Conservation (phyloP, 2,329 filamentous ascomycete genomes). For the Phaeoacremonium minimum region DNA sequence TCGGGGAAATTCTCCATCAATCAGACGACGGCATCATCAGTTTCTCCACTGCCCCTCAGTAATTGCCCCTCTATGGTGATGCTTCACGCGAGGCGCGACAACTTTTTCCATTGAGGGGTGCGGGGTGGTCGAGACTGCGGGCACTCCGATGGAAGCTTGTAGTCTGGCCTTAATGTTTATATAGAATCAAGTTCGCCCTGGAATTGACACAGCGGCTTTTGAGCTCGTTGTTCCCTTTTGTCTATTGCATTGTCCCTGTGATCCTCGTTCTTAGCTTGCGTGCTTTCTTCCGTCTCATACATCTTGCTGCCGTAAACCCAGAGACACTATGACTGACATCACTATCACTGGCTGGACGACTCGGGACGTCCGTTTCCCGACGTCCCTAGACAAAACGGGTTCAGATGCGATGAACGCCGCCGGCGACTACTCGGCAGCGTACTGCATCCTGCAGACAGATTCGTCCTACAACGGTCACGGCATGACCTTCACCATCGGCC, state of each 20-base stretch:
- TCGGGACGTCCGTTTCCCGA: conserved; percentile 75
- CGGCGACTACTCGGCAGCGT: conserved; percentile 89
- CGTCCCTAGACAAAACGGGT: conserved; percentile 93
- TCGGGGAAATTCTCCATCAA: conserved; percentile 5
- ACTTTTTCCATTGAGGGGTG: too few relatives aligned
- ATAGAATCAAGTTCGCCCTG: too few relatives aligned
- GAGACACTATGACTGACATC: conserved; percentile 51
- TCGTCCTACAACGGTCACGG: conserved; percentile 68
- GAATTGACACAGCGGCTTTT: too few relatives aligned
- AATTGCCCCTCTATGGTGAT: conserved; percentile 1
- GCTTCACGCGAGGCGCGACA: not conserved
- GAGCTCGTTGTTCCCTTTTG: too few relatives aligned
- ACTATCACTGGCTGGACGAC: conserved; percentile 70
- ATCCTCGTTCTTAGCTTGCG: too few relatives aligned
- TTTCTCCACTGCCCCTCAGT: not conserved
- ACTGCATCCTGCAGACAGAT: conserved; percentile 85
- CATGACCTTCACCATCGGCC: conserved; percentile 84
- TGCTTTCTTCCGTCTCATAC: too few relatives aligned
- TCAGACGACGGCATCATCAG: not conserved
- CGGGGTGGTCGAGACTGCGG: too few relatives aligned
- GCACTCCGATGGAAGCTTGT: too few relatives aligned
- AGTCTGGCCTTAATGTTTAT: too few relatives aligned
- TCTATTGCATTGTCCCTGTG: too few relatives aligned
- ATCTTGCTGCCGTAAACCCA: too few relatives aligned
- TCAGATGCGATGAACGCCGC: conserved; percentile 96